Conservation (phyloP, 257 asterid species). For the Knoxia roxburghii region DNA sequence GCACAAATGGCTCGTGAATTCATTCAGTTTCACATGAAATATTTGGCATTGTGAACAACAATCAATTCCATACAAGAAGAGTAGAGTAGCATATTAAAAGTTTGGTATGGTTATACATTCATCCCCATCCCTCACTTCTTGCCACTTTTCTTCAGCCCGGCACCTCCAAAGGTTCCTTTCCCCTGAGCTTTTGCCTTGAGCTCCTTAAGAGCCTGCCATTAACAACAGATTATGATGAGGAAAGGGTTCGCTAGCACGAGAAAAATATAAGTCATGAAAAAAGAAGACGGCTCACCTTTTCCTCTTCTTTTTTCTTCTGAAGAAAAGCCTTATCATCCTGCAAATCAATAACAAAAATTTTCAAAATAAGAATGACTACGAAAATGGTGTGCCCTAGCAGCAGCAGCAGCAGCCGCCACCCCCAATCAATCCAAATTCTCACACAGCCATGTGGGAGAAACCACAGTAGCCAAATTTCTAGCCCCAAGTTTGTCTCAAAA, state of each 20-base stretch:
- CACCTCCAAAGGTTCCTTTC: slow-evolving; percentile 65
- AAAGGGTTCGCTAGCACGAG: not conserved
- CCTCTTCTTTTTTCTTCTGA: slow-evolving; percentile 83
- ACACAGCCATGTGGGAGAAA: not conserved
- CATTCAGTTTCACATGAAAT: slow-evolving; percentile 4
- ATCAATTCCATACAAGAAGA: not conserved
- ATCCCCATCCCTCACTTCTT: slow-evolving; percentile 47
- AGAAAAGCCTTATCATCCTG: slow-evolving; percentile 61
- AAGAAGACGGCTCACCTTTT: slow-evolving; percentile 41
- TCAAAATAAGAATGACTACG: not conserved
- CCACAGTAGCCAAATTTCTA: not conserved
- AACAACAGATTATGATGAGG: not conserved
- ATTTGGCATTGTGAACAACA: not conserved
- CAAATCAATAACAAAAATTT: slow-evolving; percentile 6
- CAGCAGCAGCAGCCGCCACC: too few species aligned
- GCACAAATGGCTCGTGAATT: not conserved
- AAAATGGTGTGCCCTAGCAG: too few species aligned
- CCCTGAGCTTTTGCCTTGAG: slow-evolving; percentile 65
- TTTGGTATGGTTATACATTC: not conserved
- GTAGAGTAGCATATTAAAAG: not conserved
- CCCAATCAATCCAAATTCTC: too few species aligned
- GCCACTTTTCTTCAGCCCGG: slow-evolving; percentile 85
- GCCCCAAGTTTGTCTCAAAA: not conserved
- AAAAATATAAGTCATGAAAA: not conserved
- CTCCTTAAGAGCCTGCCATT: slow-evolving; percentile 61